Evolutionary conservation across 805 yeast species (phyloP).

Genomic region (Pichia cephalocereana): DNA sequence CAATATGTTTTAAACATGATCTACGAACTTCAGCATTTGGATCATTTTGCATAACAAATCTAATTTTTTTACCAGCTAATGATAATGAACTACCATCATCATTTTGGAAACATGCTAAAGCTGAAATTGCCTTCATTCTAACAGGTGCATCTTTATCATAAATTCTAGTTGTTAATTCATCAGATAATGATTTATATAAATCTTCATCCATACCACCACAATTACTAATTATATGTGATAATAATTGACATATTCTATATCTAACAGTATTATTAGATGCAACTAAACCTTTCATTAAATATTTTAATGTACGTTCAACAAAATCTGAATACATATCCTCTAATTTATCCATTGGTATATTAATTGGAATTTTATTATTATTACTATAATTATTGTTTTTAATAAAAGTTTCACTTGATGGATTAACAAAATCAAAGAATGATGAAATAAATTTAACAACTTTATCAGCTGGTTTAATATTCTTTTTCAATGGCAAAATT

Average conservation of each 20-base stretch:
- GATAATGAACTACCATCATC: conserved; percentile 37
- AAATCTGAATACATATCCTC: conserved; percentile 35
- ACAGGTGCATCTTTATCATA: conserved; percentile 71
- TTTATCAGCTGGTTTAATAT: conserved; percentile 66
- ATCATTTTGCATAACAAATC: conserved; percentile 61
- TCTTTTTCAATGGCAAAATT: conserved; percentile 57
- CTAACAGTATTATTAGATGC: conserved; percentile 72
- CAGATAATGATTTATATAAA: conserved; percentile 52
- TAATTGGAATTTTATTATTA: conserved; percentile 2
- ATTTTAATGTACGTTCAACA: conserved; percentile 51
- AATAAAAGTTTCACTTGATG: conserved; percentile 15
- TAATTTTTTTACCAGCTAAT: conserved; percentile 38
- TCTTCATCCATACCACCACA: conserved; percentile 71
- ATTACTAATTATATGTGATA: conserved; percentile 61
- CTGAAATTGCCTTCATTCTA: conserved; percentile 75
- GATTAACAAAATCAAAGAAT: conserved; percentile 43
- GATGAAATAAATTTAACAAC: conserved; percentile 58
- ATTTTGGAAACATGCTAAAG: conserved; percentile 68
- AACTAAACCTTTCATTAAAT: conserved; percentile 67
- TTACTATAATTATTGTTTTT: conserved; percentile 26
- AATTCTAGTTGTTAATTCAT: conserved; percentile 52
- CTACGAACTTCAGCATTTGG: conserved; percentile 83
- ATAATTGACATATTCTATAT: conserved; percentile 66
- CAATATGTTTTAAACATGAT: conserved; percentile 68
- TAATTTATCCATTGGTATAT: neutral